Evolutionary conservation across 345 rosid species (phyloP).

Genomic region (Brassica juncea): DNA sequence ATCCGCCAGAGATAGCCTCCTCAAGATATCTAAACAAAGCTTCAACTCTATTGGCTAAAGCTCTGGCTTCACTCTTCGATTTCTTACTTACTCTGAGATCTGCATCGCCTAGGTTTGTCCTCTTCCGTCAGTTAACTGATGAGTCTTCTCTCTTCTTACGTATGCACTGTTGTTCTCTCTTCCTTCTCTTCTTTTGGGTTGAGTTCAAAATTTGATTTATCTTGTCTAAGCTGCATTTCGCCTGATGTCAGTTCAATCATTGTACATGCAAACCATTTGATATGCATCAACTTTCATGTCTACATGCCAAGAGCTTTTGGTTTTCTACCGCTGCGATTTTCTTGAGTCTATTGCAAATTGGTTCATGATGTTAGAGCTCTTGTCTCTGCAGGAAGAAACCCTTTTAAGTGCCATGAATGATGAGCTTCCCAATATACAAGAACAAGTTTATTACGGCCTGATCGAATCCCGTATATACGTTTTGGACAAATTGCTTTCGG

Average conservation of each 20-base stretch:
- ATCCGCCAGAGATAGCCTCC: too few species aligned
- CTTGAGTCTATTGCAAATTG: slow-evolving; percentile 4
- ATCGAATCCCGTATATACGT: slow-evolving; percentile 82
- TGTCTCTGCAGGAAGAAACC: slow-evolving; percentile 63
- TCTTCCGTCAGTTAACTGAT: too few species aligned
- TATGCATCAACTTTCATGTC: slow-evolving; percentile 13
- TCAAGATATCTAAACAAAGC: too few species aligned
- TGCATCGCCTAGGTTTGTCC: too few species aligned
- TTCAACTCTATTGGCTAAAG: too few species aligned
- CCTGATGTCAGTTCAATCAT: not conserved
- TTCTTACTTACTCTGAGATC: too few species aligned
- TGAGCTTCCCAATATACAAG: slow-evolving; percentile 91
- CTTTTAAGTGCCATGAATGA: slow-evolving; percentile 93
- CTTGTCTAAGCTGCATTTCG: too few species aligned
- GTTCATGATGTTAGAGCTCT: slow-evolving; percentile 27
- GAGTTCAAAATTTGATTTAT: too few species aligned
- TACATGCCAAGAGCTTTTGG: slow-evolving; percentile 19
- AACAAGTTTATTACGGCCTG: slow-evolving; percentile 92
- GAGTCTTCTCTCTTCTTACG: too few species aligned
- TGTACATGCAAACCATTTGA: slow-evolving; percentile 15
- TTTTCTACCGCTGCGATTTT: not conserved
- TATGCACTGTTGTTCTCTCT: too few species aligned
- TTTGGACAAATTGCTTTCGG: slow-evolving; percentile 81
- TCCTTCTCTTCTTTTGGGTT: too few species aligned
- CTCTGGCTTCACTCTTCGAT: too few species aligned